phyloP scores from a whole-genome alignment of 2,329 filamentous ascomycete genomes.

The Juglanconis oblonga region DNA sequence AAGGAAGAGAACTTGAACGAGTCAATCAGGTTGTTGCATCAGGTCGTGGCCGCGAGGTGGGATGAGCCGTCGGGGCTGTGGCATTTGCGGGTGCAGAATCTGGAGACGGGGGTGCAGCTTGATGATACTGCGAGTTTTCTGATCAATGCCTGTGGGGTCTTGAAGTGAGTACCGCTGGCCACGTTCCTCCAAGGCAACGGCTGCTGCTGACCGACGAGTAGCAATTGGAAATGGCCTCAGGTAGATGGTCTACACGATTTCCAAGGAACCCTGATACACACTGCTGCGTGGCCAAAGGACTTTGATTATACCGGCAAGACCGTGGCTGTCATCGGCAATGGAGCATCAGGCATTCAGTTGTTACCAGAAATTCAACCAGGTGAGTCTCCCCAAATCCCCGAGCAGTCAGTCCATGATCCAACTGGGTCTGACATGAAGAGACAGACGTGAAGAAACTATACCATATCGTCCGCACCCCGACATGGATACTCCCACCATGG shows the following conservation, averaged over 20 bases:
- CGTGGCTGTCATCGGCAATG: constrained; percentile 56
- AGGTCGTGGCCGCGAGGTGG: constrained; percentile 42
- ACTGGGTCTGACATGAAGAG: not conserved
- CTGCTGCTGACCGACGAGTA: constrained; percentile 19
- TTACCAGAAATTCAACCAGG: constrained; percentile 46
- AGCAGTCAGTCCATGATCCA: not conserved
- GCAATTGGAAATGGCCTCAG: constrained; percentile 52
- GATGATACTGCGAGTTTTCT: constrained; percentile 46
- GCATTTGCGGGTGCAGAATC: constrained; percentile 37
- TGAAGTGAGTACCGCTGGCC: constrained; percentile 42
- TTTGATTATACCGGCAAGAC: constrained; percentile 49
- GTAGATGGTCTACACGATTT: constrained; percentile 45
- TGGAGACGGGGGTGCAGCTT: constrained; percentile 37
- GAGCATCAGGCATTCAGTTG: constrained; percentile 53
- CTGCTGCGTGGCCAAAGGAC: constrained; percentile 49
- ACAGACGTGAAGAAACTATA: constrained; percentile 34
- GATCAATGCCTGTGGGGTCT: constrained; percentile 47
- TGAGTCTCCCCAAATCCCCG: constrained; percentile 21
- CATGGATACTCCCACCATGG: constrained; percentile 38
- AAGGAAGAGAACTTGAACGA: constrained; percentile 45
- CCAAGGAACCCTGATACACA: constrained; percentile 49
- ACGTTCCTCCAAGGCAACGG: constrained; percentile 7
- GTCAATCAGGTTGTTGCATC: constrained; percentile 41
- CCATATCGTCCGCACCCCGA: constrained; percentile 39
- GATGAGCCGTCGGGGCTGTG: constrained; percentile 40